Evolutionary conservation across 495 filamentous ascomycete species (phyloP).

Genomic region (Aspergillus steynii): DNA sequence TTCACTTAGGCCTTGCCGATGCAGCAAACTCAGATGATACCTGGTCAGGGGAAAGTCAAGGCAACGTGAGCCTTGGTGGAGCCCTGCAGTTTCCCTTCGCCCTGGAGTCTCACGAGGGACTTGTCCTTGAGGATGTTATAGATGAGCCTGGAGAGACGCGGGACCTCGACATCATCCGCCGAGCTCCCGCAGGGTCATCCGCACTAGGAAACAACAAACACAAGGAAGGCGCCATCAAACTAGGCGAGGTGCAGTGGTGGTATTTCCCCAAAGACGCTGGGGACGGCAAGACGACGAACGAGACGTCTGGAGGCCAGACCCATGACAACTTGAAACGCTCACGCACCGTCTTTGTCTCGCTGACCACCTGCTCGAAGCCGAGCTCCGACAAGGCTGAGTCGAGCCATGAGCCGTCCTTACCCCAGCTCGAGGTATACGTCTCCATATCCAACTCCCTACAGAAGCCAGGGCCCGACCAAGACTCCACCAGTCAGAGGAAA

Average conservation of each 20-base stretch:
- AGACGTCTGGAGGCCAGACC: constrained; percentile 10
- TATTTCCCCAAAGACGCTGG: constrained; percentile 47
- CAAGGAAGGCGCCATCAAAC: constrained; percentile 50
- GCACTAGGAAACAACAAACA: constrained; percentile 66
- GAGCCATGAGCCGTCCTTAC: constrained; percentile 36
- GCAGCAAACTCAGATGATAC: constrained; percentile 51
- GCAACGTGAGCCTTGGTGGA: constrained; percentile 36
- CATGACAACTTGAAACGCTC: constrained; percentile 32
- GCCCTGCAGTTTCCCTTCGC: constrained; percentile 26
- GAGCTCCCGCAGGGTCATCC: constrained; percentile 47
- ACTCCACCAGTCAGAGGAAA: constrained; percentile 40
- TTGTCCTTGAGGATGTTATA: constrained; percentile 28
- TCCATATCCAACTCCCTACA: constrained; percentile 65
- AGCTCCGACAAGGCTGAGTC: constrained; percentile 39
- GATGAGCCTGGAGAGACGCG: constrained; percentile 37
- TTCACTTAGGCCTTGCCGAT: constrained; percentile 54
- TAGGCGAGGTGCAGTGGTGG: constrained; percentile 60
- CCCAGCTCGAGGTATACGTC: constrained; percentile 77
- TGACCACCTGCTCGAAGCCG: constrained; percentile 80
- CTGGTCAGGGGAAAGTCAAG: constrained; percentile 43
- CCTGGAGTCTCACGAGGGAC: constrained; percentile 37
- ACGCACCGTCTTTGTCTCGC: constrained; percentile 69
- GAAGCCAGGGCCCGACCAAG: constrained; percentile 63
- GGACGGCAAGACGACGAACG: constrained; percentile 23
- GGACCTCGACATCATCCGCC: constrained; percentile 64